These are phyloP conservation scores for Phialophora verrucosa DNA, from an alignment of 2,329 filamentous ascomycete species.

Conservation along the genomic window DNA sequence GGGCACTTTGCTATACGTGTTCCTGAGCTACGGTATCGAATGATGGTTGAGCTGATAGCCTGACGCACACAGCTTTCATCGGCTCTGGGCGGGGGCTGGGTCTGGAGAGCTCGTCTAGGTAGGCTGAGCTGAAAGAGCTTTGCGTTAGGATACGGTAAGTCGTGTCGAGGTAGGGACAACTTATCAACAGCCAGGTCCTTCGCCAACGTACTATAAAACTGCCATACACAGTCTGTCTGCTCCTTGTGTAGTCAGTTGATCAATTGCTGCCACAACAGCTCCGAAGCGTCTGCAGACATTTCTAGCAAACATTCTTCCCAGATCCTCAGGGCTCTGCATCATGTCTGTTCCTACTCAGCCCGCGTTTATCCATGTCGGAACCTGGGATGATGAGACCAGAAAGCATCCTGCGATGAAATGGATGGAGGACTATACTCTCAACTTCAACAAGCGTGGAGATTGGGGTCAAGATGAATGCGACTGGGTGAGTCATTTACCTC, in stretches of 20 bases:
- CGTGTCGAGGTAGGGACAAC: neutral
- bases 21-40: constrained; percentile 7
- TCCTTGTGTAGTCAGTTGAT: neutral
- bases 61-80: neutral
- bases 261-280: neutral
- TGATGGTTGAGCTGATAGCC: neutral
- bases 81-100: neutral
- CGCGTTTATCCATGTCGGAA: constrained; percentile 33
- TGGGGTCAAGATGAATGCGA: constrained; percentile 27
- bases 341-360: constrained; percentile 35
- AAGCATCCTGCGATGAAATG: constrained; percentile 38
- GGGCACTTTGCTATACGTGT: neutral
- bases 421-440: constrained; percentile 36
- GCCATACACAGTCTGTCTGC: neutral
- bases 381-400: constrained; percentile 35
- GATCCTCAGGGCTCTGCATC: neutral
- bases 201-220: neutral
- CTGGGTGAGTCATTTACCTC: constrained; percentile 22
- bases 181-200: neutral
- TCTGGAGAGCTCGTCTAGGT: neutral
- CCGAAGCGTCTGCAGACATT: neutral
- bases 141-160: neutral
- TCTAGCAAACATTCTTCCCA: neutral
- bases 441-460: constrained; percentile 25
- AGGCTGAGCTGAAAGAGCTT: constrained; percentile 2